Base-by-base conservation (phyloP, 768 basidiomycete genomes). In the Coprinopsis cinerea region DNA sequence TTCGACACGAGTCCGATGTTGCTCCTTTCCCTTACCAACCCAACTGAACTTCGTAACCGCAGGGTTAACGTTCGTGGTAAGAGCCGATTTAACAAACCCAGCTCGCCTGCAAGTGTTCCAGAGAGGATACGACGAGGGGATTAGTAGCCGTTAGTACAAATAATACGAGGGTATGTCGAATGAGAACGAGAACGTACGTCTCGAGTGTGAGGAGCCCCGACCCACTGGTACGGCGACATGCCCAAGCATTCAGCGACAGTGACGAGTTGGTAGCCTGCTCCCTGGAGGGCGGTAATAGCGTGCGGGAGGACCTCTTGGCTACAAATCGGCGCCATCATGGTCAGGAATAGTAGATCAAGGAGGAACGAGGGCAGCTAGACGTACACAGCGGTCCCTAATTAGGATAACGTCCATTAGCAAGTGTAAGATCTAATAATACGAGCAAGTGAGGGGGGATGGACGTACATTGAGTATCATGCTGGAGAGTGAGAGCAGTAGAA, bases 221-320 rank as follows among this genome's bases (percentile, higher is more conserved):
- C 63, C 18, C 56, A 60, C 44, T 67, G 65, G 48, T 76, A 76
- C 0, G 73, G 61, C 14, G 61, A 53, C 48, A 55, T 54, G 1
- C 70, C 73, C 10, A 71, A 61, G 48, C 74, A 77, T 28, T 74
- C 70, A 0, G 74, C 67, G 4, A 76, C 49, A 4, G 67, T 70
- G 14, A 75, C 75, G 13, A 77, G 59, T 15, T 53, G 59, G 61
- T 76, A 75, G 2, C 72, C 74, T 1, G 70, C 71, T 0, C 41
- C 53, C 51, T 72, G 56, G 28, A 77, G 64, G 24, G 53, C 55
- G 23, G 56, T 46, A 46, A 76, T 71, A 9, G 66, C 73, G 49
- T 69, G 67, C 0, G 73, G 71, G 37, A 75, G 55, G 13, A 70
- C 63, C 26, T 67, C 54, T 26, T 60, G 61, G 24, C 67, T 67